Conservation (phyloP, 2,329 filamentous ascomycete species). For the Botrytis medusae region DNA sequence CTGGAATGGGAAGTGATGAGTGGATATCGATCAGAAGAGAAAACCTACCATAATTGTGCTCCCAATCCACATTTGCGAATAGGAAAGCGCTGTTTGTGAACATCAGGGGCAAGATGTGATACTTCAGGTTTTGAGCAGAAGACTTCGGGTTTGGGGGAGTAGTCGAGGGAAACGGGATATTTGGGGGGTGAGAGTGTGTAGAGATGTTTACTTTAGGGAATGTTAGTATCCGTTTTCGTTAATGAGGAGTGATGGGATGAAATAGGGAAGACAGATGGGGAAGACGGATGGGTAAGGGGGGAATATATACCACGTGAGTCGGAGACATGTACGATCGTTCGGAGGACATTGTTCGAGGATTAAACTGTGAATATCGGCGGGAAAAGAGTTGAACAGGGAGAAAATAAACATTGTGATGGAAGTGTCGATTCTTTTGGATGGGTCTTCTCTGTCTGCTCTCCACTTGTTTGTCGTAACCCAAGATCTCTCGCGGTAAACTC, state of each 20-base stretch:
- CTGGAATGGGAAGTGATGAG: neutral
- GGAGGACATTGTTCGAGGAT: slow-evolving; percentile 31
- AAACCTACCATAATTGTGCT: neutral
- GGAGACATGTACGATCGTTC: slow-evolving; percentile 34
- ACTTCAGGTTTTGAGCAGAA: slow-evolving; percentile 21
- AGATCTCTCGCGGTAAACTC: neutral
- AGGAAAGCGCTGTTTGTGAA: neutral
- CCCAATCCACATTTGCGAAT: neutral
- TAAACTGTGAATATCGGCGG: slow-evolving; percentile 33
- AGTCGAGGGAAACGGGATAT: slow-evolving; percentile 23
- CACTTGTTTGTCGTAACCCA: neutral
- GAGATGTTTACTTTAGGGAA: slow-evolving; percentile 29
- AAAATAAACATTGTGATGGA: neutral
- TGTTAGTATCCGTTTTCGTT: neutral
- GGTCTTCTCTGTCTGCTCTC: neutral
- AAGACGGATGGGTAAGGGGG: slow-evolving; percentile 25
- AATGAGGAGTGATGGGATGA: neutral
- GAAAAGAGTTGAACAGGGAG: slow-evolving; percentile 26
- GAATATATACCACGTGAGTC: slow-evolving; percentile 35
- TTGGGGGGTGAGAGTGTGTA: slow-evolving; percentile 27
- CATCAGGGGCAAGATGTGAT: neutral
- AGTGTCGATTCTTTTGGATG: neutral
- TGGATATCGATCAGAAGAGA: neutral
- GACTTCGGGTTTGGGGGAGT: slow-evolving; percentile 14
- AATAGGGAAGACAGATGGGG: too few species aligned